Percentiles rank a stretch among this genome's conserved stretches.
Evolutionary conservation across 805 yeast genomes (phyloP).

Genomic region (Saccharomycodes ludwigii): DNA sequence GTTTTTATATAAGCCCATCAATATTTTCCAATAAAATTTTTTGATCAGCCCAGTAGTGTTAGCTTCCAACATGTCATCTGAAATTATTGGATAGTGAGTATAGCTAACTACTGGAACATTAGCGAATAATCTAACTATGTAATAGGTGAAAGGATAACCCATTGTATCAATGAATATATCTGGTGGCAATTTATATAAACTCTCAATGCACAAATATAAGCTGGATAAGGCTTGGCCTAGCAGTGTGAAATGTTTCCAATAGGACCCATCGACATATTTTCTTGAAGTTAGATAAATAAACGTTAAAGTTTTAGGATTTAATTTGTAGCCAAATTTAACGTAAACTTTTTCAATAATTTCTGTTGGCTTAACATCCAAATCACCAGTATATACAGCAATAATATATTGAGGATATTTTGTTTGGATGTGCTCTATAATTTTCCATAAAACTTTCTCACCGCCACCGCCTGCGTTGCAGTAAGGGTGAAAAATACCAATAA

Average conservation of each 20-base stretch:
- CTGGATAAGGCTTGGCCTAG: slow-evolving; percentile 85
- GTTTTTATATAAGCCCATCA: slow-evolving; percentile 51
- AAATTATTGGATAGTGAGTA: slow-evolving; percentile 91
- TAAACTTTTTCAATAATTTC: slow-evolving; percentile 40
- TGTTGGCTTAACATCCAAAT: slow-evolving; percentile 34
- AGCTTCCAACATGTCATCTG: slow-evolving; percentile 72
- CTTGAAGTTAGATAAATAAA: slow-evolving; percentile 48
- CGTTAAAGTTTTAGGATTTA: slow-evolving; percentile 42
- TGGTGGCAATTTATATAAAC: slow-evolving; percentile 56
- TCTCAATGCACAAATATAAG: slow-evolving; percentile 52
- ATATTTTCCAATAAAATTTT: slow-evolving; percentile 56
- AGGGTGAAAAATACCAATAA: slow-evolving; percentile 84
- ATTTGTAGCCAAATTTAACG: slow-evolving; percentile 42
- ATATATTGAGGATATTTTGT: slow-evolving; percentile 34
- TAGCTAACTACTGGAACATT: slow-evolving; percentile 73
- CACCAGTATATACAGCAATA: slow-evolving; percentile 53
- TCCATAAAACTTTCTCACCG: slow-evolving; percentile 95
- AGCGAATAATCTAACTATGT: slow-evolving; percentile 42
- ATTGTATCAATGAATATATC: slow-evolving; percentile 92
- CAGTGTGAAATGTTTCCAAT: slow-evolving; percentile 73
- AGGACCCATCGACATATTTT: slow-evolving; percentile 49
- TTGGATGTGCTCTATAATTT: slow-evolving; percentile 68
- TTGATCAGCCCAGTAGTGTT: slow-evolving; percentile 22
- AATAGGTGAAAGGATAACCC: slow-evolving; percentile 85
- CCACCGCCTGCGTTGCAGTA: slow-evolving; percentile 96